Conservation (phyloP, 2,329 filamentous ascomycete genomes). For the Rhytidhysteron rufulum region DNA sequence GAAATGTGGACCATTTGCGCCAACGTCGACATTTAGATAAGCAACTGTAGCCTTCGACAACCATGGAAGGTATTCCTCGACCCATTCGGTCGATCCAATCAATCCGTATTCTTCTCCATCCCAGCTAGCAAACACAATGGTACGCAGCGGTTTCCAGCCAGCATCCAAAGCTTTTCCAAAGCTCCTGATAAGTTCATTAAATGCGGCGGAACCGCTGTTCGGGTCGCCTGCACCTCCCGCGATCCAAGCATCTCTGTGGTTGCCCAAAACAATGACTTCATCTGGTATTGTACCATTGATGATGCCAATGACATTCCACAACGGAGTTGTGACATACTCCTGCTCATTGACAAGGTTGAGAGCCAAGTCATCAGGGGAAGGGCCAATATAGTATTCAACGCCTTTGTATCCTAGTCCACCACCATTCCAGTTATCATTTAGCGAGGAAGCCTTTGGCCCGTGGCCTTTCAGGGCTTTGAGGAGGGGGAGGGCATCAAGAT, state of each 20-base stretch:
- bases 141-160: conserved; percentile 82
- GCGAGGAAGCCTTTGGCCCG: conserved; percentile 71
- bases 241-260: conserved; percentile 88
- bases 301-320: conserved; percentile 78
- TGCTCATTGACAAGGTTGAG: conserved; percentile 49
- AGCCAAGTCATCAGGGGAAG: conserved; percentile 65
- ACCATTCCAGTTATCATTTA: conserved; percentile 69
- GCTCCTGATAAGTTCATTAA: conserved; percentile 74
- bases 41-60: conserved; percentile 68
- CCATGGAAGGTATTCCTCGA: conserved; percentile 85
- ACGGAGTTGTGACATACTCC: conserved; percentile 47
- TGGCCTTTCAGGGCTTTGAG: conserved; percentile 88
- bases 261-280: conserved; percentile 87
- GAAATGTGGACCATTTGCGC: conserved; percentile 63
- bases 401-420: conserved; percentile 74
- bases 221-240: conserved; percentile 80
- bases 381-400: conserved; percentile 80
- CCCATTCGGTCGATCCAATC: conserved; percentile 86
- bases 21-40: conserved; percentile 83
- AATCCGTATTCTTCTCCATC: conserved; percentile 76
- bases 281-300: conserved; percentile 84
- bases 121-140: conserved; percentile 79
- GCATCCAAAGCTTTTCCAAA: conserved; percentile 67
- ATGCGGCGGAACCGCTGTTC: conserved; percentile 73
- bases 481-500: conserved; percentile 78